These are phyloP conservation scores for Arthrobotrys pseudoclavata DNA, from an alignment of 2,329 filamentous ascomycete species.

Conservation along the genomic window DNA sequence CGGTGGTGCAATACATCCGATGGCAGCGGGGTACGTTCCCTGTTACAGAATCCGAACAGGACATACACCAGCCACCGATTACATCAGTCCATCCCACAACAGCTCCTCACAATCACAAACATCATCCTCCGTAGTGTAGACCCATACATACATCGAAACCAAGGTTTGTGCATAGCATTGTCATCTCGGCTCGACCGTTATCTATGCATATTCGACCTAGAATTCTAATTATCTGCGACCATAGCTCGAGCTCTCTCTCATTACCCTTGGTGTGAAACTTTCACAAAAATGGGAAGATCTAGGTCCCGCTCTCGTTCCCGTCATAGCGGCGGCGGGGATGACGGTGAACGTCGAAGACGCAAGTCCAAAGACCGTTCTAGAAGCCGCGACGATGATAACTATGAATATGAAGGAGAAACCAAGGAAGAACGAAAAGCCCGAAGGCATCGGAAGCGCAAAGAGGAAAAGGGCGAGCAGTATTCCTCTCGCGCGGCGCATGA, in stretches of 20 bases:
- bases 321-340: constrained; percentile 18
- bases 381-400: constrained; percentile 28
- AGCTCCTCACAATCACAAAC: constrained; percentile 32
- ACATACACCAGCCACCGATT: constrained; percentile 37
- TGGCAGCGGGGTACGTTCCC: constrained; percentile 25
- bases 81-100: constrained; percentile 51
- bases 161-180: constrained; percentile 51
- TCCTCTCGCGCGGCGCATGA: constrained; percentile 33
- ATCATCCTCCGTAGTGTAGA: constrained; percentile 23
- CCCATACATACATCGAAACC: constrained; percentile 19
- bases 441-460: constrained; percentile 42
- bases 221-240: constrained; percentile 14
- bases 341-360: constrained; percentile 24
- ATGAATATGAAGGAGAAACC: constrained; percentile 33
- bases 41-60: not conserved
- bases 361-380: constrained; percentile 49
- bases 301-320: constrained; percentile 55
- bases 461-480: constrained; percentile 29
- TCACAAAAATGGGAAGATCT: constrained; percentile 52
- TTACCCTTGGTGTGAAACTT: constrained; percentile 33
- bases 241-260: constrained; percentile 11
- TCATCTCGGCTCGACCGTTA: constrained; percentile 19
- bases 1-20: constrained; percentile 42
- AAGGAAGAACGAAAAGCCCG: constrained; percentile 56
- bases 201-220: constrained; percentile 21